Base-by-base conservation (phyloP, 192 early-diverging fungal species). In the Chytriomyces sp. region DNA sequence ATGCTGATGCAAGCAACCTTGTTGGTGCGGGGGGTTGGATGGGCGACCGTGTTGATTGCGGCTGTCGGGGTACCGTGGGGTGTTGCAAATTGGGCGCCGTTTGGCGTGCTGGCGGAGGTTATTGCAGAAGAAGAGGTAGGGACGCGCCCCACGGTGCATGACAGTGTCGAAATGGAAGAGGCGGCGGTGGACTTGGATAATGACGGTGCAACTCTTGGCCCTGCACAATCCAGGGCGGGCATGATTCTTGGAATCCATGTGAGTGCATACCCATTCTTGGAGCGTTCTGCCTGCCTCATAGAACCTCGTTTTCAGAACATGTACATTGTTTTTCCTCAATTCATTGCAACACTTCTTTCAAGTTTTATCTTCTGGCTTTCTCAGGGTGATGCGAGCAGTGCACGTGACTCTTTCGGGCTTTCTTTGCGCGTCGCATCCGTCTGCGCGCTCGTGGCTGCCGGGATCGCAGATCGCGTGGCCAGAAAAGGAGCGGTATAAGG, bases 241-340 rank as follows among this genome's bases (percentile, higher is more conserved):
- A 63, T 93, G 52, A 87, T 95, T 10, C 80, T 97, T 40, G 97
- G 95, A 2, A 92, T 98, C 28, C 94, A 96, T 49, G 44, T 49
- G 44, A 49, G 44, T 2, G 22, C 14, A n/a, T 3, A 49, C 22
- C 17, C 17, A n/a, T 1, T 49, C 14, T n/a, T 22, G 22, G 44
- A 1, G 14, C 22, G 44, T 49, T 49, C 3, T 22, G 14, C 44
- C 22, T 22, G 14, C 17, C 14, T 49, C 17, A 49, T 1, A 49
- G 22, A 22, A 14, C 22, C 22, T 49, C 3, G 80, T 58, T 58
- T 28, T 28, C 17, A 58, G 56, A 99, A 99, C 75, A 91, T 98
- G 74, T 96, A 93, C 75, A 91, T 96, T 59, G 93, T 95, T 4
- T 71, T 96, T 49, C 97, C 97, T 10, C 97, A 99, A 77, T 94